Percentiles rank a stretch among this genome's conserved stretches.
phyloP scores from a whole-genome alignment of 1,284 basidiomycete genomes.

The Gomphus sp. region DNA sequence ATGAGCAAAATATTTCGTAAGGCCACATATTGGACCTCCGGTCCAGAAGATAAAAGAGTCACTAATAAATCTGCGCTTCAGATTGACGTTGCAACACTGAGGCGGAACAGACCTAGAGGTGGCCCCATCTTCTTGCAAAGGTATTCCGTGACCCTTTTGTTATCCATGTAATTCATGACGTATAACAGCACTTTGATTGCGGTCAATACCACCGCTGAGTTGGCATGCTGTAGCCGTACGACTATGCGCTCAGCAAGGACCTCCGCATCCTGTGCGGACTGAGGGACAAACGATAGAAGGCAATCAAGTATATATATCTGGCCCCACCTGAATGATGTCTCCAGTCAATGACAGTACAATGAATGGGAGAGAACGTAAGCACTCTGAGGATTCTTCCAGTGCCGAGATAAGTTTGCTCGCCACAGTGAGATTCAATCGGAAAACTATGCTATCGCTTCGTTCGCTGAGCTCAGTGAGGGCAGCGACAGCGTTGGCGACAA shows the following conservation, averaged over 20 bases:
- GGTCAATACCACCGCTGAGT: conserved; percentile 91
- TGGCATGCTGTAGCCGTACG: conserved; percentile 85
- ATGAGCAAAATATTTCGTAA: conserved; percentile 95
- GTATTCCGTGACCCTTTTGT: conserved; percentile 74
- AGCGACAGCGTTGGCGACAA: conserved; percentile 91
- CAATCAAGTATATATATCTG: conserved; percentile 98
- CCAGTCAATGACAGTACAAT: conserved; percentile 7
- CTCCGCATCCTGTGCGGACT: conserved; percentile 83
- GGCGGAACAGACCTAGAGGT: conserved; percentile 61
- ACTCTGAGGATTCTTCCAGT: conserved; percentile 89
- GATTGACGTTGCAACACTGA: not conserved
- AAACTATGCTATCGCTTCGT: conserved; percentile 81
- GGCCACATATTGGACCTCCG: conserved; percentile 98
- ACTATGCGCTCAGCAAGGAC: conserved; percentile 90
- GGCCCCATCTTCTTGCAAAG: conserved; percentile 98
- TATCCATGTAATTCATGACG: conserved; percentile 99
- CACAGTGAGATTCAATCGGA: conserved; percentile 75
- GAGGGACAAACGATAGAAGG: conserved; percentile 87
- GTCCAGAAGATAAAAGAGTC: conserved; percentile 88
- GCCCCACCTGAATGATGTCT: conserved; percentile 70
- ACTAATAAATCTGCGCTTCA: conserved; percentile 39
- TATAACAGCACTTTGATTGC: conserved; percentile 94
- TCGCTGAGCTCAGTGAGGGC: conserved; percentile 89
- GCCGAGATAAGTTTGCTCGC: conserved; percentile 81
- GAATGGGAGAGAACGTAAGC: conserved; percentile 22